Percentiles rank a stretch among this genome's conserved stretches.
These are phyloP conservation scores for Cyberlindnera saturnus DNA, from an alignment of 805 yeast species.

Conservation along the genomic window DNA sequence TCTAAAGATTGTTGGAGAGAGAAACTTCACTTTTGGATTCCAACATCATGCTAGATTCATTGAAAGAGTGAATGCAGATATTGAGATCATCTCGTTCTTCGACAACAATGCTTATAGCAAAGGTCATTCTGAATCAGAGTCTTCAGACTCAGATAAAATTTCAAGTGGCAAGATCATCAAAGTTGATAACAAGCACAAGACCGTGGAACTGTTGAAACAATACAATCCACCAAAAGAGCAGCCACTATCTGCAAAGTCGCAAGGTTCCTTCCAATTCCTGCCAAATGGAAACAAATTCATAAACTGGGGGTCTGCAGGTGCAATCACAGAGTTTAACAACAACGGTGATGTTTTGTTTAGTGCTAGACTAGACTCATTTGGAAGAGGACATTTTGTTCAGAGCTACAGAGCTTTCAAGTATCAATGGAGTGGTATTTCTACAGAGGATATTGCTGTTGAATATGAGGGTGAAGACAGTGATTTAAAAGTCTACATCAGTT, in stretches of 20 bases:
- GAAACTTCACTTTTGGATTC: constrained; percentile 23
- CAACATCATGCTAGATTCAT: constrained; percentile 33
- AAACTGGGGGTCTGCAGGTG: constrained; percentile 35
- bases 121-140: constrained; percentile 26
- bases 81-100: constrained; percentile 29
- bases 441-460: constrained; percentile 27
- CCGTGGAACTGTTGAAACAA: constrained; percentile 24
- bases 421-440: constrained; percentile 30
- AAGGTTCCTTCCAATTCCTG: constrained; percentile 23
- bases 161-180: constrained; percentile 32
- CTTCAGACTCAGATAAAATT: constrained; percentile 17
- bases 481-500: constrained; percentile 24
- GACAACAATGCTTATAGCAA: constrained; percentile 34
- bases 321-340: constrained; percentile 29
- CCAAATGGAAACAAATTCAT: constrained; percentile 30
- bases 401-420: constrained; percentile 33
- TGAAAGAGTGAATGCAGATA: constrained; percentile 4
- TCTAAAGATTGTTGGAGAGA: constrained; percentile 9
- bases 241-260: constrained; percentile 19
- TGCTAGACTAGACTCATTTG: constrained; percentile 29
- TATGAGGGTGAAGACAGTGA: constrained; percentile 2
- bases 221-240: constrained; percentile 23
- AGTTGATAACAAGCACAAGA: constrained; percentile 25
- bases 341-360: constrained; percentile 28
- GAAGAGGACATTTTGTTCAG: constrained; percentile 22